Evolutionary conservation across 176 grass and related monocot genomes (phyloP), one percentile per base, ranked within the genome.

Genomic region (Cenchrus purpureus): DNA sequence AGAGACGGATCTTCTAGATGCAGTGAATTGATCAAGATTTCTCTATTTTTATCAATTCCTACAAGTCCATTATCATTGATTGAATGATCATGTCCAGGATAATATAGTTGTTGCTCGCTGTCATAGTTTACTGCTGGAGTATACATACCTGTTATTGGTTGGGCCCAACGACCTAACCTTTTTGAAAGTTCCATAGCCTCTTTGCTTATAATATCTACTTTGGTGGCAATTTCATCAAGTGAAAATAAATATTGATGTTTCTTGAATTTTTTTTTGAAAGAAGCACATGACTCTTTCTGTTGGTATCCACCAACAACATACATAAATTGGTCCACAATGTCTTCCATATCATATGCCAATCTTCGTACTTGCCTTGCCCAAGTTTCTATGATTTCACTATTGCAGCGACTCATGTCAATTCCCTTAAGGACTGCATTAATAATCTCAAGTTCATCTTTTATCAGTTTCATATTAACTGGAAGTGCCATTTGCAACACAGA

Each of bases 301-400:
- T 71, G 25, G 8, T 68, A 46, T 78, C 55, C 14, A 5, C 51
- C 65, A 56, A 83, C 46, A 20, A 83, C 12, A 78, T 71, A 68
- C 4, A 87, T 66, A 65, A 83, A 90, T 11, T 87, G 79, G 40
- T 90, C 88, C 54, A 87, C 59, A 55, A 73, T 67, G 32, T 86
- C 88, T 68, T 90, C 88, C 69, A 87, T 65, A 28, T 37, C 49
- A 72, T 86, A 83, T 13, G 84, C 78, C 16, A 86, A 46, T 13
- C 74, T 83, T 31, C 88, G 19, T 3, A 73, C 83, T 71, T 83
- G 44, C 9, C 20, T 20, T 65, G 78, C 55, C 88, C 84, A 90
- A 25, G 73, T 40, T 82, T 87, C 60, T 3, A 83, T 6, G 13
- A 60, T 67, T 83, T 34, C n/a, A 83, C 66, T 65, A 1, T 14